Percentiles rank a stretch among this genome's conserved stretches.
Conservation (phyloP, 129 eudicot genomes). For the Calendula officinalis region DNA sequence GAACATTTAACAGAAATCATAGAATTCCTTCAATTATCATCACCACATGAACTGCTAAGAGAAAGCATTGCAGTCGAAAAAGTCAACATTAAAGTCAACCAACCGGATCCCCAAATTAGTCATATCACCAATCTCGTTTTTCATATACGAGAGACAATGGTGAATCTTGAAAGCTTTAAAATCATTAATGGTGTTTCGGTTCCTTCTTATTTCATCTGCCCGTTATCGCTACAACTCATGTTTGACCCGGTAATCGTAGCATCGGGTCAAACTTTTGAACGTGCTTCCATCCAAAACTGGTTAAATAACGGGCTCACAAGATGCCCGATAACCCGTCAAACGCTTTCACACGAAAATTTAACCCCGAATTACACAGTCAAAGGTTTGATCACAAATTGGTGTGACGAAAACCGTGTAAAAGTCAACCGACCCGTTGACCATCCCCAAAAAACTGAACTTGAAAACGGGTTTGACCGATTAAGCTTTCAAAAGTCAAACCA, state of each 20-base stretch:
- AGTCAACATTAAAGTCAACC: constrained; percentile 40
- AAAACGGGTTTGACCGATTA: constrained; percentile 42
- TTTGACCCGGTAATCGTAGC: constrained; percentile 91
- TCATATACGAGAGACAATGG: constrained; percentile 56
- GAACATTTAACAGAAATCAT: constrained; percentile 38
- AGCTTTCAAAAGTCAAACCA: constrained; percentile 46
- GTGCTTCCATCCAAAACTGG: constrained; percentile 77
- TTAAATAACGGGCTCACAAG: constrained; percentile 56
- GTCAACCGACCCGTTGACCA: constrained; percentile 25
- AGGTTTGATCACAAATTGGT: constrained; percentile 80
- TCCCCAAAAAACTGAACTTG: constrained; percentile 27
- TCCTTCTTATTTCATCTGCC: constrained; percentile 83
- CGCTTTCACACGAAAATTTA: constrained; percentile 66
- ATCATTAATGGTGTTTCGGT: constrained; percentile 46
- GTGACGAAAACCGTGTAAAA: constrained; percentile 55
- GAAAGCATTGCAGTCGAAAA: constrained; percentile 79
- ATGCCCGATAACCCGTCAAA: constrained; percentile 72
- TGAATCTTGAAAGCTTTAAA: constrained; percentile 51
- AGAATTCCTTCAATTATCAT: constrained; percentile 45
- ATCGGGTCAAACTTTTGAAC: constrained; percentile 90
- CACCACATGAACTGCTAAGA: constrained; percentile 54
- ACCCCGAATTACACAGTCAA: constrained; percentile 85
- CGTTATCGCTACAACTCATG: constrained; percentile 84
- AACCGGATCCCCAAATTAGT: constrained; percentile 32
- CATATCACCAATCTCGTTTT: constrained; percentile 44